Percentiles rank a stretch among this genome's conserved stretches.
These are phyloP conservation scores for Grosmannia huntii DNA, from an alignment of 2,329 filamentous ascomycete genomes.

Conservation along the genomic window DNA sequence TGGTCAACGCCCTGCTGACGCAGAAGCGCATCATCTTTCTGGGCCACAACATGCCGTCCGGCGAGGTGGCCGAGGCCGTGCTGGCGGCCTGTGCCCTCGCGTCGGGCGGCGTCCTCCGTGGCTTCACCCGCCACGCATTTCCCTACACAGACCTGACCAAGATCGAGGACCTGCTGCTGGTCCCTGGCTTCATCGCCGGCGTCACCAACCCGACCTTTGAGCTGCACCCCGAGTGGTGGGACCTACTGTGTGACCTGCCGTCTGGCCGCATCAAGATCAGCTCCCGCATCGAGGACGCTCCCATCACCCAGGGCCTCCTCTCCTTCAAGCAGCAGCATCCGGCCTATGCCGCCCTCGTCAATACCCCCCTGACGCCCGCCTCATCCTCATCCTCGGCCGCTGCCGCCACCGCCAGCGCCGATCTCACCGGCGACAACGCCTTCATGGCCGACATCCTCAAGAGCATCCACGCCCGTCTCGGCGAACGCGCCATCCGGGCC, in stretches of 20 bases:
- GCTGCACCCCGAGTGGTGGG: conserved; percentile 95
- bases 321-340: conserved; percentile 79
- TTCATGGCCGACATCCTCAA: conserved; percentile 82
- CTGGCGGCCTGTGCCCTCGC: conserved; percentile 90
- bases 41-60: conserved; percentile 87
- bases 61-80: conserved; percentile 95
- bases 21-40: conserved; percentile 95
- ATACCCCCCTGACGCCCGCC: conserved; percentile 22
- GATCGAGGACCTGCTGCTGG: conserved; percentile 89
- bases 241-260: conserved; percentile 84
- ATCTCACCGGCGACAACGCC: conserved; percentile 72
- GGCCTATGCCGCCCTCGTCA: conserved; percentile 36
- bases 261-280: conserved; percentile 92
- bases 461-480: conserved; percentile 74
- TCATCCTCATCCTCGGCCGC: not conserved
- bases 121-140: conserved; percentile 92
- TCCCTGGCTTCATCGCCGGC: conserved; percentile 93
- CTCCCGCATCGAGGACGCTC: conserved; percentile 68
- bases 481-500: conserved; percentile 77
- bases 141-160: conserved; percentile 97
- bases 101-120: conserved; percentile 80
- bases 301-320: conserved; percentile 68
- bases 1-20: conserved; percentile 87
- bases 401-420: conserved; percentile 30
- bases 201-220: conserved; percentile 97